Evolutionary conservation across 768 basidiomycete species (phyloP).

Genomic region (Mycena sanguinolenta): DNA sequence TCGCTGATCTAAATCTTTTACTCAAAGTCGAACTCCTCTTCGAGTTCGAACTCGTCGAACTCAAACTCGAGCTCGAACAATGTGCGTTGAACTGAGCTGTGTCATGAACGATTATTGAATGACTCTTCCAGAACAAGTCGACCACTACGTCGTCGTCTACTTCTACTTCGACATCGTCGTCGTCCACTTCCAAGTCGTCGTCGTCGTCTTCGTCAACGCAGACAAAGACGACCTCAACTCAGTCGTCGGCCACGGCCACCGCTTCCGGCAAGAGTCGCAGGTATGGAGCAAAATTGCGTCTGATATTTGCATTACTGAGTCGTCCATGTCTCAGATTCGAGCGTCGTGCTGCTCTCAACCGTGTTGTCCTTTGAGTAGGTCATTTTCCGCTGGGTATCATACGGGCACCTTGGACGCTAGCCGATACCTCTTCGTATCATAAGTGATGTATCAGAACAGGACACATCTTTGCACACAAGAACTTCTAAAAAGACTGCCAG

Average conservation of each 20-base stretch:
- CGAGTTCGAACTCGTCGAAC: not conserved
- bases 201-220: not conserved
- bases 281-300: not conserved
- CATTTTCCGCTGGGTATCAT: too few relatives aligned
- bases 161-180: too few relatives aligned
- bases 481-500: too few relatives aligned
- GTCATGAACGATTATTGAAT: too few relatives aligned
- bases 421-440: too few relatives aligned
- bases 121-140: too few relatives aligned
- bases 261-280: not conserved
- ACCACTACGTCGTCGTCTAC: too few relatives aligned
- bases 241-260: not conserved
- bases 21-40: not conserved
- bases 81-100: not conserved
- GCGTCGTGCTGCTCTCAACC: not conserved
- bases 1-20: too few relatives aligned
- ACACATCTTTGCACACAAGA: too few relatives aligned
- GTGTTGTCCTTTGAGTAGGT: not conserved
- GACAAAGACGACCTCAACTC: not conserved
- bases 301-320: too few relatives aligned
- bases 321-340: not conserved
- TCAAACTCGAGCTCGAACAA: not conserved
- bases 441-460: too few relatives aligned
- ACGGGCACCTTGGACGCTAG: too few relatives aligned
- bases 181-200: not conserved